A percentile compares a stretch with the other conserved stretches of the same genome.
Conservation (phyloP, 1,139 yeast genomes). For the Meyerozyma carpophila region DNA sequence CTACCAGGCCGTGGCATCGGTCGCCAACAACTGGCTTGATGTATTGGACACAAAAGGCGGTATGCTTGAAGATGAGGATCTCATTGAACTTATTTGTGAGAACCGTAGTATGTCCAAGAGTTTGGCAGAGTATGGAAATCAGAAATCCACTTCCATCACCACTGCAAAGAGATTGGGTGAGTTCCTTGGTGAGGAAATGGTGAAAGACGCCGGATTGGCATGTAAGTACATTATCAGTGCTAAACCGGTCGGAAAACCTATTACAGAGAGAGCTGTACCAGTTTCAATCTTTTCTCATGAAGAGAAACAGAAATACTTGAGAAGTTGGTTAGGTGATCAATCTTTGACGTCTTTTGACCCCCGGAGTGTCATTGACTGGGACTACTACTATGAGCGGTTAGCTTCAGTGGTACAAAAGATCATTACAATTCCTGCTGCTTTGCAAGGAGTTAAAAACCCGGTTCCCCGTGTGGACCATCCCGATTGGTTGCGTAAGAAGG, state of each 20-base stretch:
- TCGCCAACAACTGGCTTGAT: conserved; percentile 95
- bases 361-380: conserved; percentile 88
- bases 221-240: conserved; percentile 91
- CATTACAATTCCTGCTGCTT: conserved; percentile 95
- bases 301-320: conserved; percentile 60
- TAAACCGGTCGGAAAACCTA: conserved; percentile 81
- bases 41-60: conserved; percentile 84
- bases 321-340: conserved; percentile 85
- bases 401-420: conserved; percentile 93
- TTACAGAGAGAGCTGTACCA: conserved; percentile 94
- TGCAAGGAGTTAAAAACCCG: conserved; percentile 85
- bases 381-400: conserved; percentile 81
- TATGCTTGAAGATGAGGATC: conserved; percentile 88
- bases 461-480: conserved; percentile 95
- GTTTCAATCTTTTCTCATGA: conserved; percentile 89
- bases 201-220: conserved; percentile 92
- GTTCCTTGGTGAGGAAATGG: conserved; percentile 96
- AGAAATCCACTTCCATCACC: conserved; percentile 92
- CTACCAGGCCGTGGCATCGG: conserved; percentile 83
- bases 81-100: conserved; percentile 92
- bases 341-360: conserved; percentile 82
- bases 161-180: conserved; percentile 93
- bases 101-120: conserved; percentile 94
- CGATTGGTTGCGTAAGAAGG: conserved; percentile 76
- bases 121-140: conserved; percentile 80